phyloP scores from a whole-genome alignment of 2,329 filamentous ascomycete species.

The Pestalotiopsis sp. region DNA sequence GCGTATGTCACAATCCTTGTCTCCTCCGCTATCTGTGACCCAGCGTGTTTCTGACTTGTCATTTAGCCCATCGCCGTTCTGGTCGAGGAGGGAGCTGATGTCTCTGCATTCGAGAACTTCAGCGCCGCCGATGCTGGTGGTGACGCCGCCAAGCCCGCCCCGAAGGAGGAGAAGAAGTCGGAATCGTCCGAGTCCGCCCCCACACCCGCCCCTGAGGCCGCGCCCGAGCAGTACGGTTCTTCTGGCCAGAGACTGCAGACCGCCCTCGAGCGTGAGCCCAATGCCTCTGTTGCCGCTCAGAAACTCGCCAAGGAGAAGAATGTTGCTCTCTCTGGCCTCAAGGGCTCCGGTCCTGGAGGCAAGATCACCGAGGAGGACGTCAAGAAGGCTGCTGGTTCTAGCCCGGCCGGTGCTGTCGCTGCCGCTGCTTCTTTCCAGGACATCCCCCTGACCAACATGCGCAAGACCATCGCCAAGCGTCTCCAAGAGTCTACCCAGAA shows the following conservation, averaged over 20 bases:
- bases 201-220: constrained; percentile 53
- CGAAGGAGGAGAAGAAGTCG: constrained; percentile 68
- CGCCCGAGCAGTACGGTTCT: constrained; percentile 71
- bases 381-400: constrained; percentile 77
- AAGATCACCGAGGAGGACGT: constrained; percentile 91
- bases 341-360: constrained; percentile 84
- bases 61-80: constrained; percentile 89
- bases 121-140: constrained; percentile 88
- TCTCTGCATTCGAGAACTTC: constrained; percentile 88
- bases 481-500: constrained; percentile 86
- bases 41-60: constrained; percentile 10
- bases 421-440: constrained; percentile 75
- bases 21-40: constrained; percentile 13
- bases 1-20: constrained; percentile 65
- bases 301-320: constrained; percentile 84
- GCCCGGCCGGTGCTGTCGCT: constrained; percentile 53
- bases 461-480: constrained; percentile 94
- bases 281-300: constrained; percentile 73
- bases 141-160: constrained; percentile 64
- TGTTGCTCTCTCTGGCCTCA: constrained; percentile 74
- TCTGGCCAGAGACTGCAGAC: constrained; percentile 80
- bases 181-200: constrained; percentile 64
- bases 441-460: constrained; percentile 85
- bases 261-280: constrained; percentile 79
- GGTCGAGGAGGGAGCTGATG: constrained; percentile 87